Evolutionary conservation across 1,284 basidiomycete species (phyloP), one percentile per base, ranked within the genome.

Genomic region (Cryptococcus maquisensis): DNA sequence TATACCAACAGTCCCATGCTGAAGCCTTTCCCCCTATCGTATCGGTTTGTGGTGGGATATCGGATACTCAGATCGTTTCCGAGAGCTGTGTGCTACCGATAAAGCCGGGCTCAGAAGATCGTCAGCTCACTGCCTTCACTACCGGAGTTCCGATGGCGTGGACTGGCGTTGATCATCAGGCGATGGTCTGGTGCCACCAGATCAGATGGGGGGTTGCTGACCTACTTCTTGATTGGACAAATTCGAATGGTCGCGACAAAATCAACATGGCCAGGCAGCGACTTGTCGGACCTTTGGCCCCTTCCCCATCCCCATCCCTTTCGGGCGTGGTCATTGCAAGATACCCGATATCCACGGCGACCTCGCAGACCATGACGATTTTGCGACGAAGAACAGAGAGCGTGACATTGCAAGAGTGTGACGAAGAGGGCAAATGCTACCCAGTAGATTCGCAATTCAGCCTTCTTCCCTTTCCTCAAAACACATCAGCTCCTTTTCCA

Each of bases 111-210:
- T 49, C 54, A 4, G 24, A 53, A 3, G 46, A 68, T 0, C 85
- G 84, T 57, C 79, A 88, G 38, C 81, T 86, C 42, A 87, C 90
- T 0, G 80, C 93, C 4, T 97, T 94, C 70, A 88, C 92, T 0
- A 88, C 88, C 21, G 86, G 86, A 1, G 79, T 98, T 15, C 88
- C 94, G 41, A 88, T 89, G 12, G 84, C 87, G 2, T 97, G 94
- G 91, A 92, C 93, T 0, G 89, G 91, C 1, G 89, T 98, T 3
- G 95, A 95, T 38, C 96, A 99, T 73, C 84, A 87, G 48, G 93
- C 91, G 52, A 95, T 98, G 83, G 90, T 98, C 12, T 99, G 96
- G 96, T 98, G 96, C 72, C 90, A 98, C 73, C 96, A 99, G 75
- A 85, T 98, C 16, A 85, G 96, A 28, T 89, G 87, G 84, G 83